phyloP scores from a whole-genome alignment of 202 grass and related monocot genomes.

The Setaria italica region DNA sequence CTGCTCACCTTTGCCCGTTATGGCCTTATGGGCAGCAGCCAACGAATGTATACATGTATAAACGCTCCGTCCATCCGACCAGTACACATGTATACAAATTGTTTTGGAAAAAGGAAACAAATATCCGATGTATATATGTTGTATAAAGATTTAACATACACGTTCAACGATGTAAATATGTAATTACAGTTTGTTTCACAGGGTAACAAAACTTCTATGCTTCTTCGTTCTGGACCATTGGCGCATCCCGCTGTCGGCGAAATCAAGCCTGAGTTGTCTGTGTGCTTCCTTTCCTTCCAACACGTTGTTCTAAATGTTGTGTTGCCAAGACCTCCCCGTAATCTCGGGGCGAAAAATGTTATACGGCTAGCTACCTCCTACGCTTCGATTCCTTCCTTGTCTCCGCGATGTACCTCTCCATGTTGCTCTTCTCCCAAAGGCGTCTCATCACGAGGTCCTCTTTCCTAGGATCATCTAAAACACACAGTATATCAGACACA shows the following conservation, averaged over 20 bases:
- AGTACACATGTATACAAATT: no score
- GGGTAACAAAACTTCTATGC: slow-evolving; percentile 5
- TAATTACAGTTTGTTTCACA: not conserved
- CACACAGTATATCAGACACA: slow-evolving; percentile 19
- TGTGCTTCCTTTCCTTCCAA: not conserved
- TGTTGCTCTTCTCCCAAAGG: slow-evolving; percentile 88
- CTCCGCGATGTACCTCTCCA: slow-evolving; percentile 74
- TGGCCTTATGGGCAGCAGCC: no score
- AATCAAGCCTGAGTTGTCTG: not conserved
- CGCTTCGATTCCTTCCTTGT: slow-evolving; percentile 84
- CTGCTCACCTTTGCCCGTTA: no score
- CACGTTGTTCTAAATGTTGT: not conserved
- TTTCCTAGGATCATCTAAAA: slow-evolving; percentile 72
- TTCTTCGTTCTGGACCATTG: not conserved
- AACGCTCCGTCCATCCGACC: no score
- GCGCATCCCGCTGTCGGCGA: no score
- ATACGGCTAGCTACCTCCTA: slow-evolving; percentile 64
- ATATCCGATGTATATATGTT: no score
- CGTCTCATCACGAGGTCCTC: slow-evolving; percentile 69
- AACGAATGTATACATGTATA: no score
- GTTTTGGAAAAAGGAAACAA: not conserved
- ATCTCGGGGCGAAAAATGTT: not conserved
- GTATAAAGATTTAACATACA: not conserved
- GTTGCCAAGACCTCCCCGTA: slow-evolving; percentile 9
- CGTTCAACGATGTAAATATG: not conserved